phyloP scores from a whole-genome alignment of 306 rosid species.

The Biancaea sappan region DNA sequence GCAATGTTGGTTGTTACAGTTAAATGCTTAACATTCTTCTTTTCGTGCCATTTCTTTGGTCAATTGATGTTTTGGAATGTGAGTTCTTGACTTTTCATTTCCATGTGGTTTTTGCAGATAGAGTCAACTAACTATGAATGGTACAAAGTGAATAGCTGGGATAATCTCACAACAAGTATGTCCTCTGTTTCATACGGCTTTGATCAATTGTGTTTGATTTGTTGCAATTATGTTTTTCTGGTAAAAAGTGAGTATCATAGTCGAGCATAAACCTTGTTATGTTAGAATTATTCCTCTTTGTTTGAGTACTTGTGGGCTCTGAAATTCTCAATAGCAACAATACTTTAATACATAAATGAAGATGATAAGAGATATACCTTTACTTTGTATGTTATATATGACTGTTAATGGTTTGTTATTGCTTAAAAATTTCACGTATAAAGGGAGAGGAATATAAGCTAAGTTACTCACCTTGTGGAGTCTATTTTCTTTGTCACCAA shows the following conservation, averaged over 20 bases:
- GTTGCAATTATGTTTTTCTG: conserved; percentile 26
- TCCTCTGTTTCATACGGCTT: conserved; percentile 18
- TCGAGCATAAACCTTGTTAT: not conserved
- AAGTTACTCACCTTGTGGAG: not conserved
- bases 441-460: conserved; percentile 13
- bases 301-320: conserved; percentile 24
- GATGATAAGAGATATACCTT: not conserved
- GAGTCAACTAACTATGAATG: conserved; percentile 50
- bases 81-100: conserved; percentile 14
- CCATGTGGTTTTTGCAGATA: conserved; percentile 53
- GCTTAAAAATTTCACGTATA: not conserved
- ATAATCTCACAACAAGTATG: conserved; percentile 68
- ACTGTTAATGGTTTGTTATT: not conserved
- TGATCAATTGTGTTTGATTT: conserved; percentile 5
- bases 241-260: not conserved
- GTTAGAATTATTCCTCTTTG: not conserved
- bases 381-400: not conserved
- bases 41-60: conserved; percentile 15
- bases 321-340: not conserved
- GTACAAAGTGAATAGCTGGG: conserved; percentile 86
- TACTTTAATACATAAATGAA: not conserved
- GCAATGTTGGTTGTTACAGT: not conserved
- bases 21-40: conserved; percentile 8
- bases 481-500: conserved; percentile 18
- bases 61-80: conserved; percentile 1